phyloP scores from a whole-genome alignment of 352 stramenopile species.

The Phytophthora syringae region DNA sequence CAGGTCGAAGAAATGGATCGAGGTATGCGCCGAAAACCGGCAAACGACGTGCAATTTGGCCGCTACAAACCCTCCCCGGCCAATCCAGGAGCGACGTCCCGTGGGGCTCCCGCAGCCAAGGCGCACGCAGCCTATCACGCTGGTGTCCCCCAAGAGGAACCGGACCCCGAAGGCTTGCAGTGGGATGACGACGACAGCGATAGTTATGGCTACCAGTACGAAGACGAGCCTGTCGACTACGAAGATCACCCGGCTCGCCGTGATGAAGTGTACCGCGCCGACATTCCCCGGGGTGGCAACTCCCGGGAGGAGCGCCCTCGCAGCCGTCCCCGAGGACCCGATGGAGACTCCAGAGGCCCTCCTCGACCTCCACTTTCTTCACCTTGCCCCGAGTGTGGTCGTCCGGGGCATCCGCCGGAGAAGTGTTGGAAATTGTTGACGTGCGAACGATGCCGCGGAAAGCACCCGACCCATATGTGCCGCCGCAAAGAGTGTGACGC shows the following conservation, averaged over 20 bases:
- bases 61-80: neutral
- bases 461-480: neutral
- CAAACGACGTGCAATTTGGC: neutral
- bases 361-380: neutral
- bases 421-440: neutral
- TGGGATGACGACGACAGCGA: neutral
- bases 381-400: neutral
- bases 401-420: neutral
- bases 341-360: neutral
- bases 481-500: neutral
- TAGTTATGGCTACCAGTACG: neutral
- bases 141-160: neutral
- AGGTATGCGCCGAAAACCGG: neutral
- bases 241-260: neutral
- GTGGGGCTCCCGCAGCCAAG: neutral
- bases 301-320: neutral
- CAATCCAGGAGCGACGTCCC: neutral
- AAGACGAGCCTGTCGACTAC: neutral
- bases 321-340: neutral
- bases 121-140: neutral
- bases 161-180: neutral
- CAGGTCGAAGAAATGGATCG: slow-evolving; percentile 10
- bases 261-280: neutral
- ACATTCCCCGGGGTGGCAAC: neutral
- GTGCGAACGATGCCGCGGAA: slow-evolving; percentile 7